Conservation (phyloP, 352 stramenopile species). For the Globisporangium rhizosaccharum region DNA sequence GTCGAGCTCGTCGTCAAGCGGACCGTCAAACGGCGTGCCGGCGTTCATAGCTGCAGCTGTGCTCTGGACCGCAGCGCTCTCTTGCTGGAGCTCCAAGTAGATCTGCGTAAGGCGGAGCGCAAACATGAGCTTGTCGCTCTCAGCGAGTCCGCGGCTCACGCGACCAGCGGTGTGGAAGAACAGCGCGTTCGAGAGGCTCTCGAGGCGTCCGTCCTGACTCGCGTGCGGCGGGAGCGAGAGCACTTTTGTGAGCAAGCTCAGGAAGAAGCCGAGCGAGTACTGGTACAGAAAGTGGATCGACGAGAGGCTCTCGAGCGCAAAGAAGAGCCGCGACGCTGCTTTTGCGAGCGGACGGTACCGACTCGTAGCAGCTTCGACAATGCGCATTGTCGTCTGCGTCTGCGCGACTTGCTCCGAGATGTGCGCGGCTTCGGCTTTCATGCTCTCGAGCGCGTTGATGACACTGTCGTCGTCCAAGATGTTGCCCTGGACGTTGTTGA, state of each 20-base stretch:
- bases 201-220: conserved; percentile 36
- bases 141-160: conserved; percentile 91
- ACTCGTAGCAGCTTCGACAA: conserved; percentile 88
- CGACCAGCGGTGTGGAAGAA: conserved; percentile 92
- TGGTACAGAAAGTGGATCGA: conserved; percentile 99
- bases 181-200: conserved; percentile 69
- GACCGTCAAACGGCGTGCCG: conserved; percentile 42
- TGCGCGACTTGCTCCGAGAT: conserved; percentile 91
- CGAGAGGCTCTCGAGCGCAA: conserved; percentile 90
- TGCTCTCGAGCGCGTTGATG: conserved; percentile 97
- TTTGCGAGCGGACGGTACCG: conserved; percentile 94
- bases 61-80: conserved; percentile 24
- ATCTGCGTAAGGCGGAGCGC: conserved; percentile 93
- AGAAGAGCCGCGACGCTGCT: conserved; percentile 87
- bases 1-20: conserved; percentile 69
- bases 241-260: conserved; percentile 93
- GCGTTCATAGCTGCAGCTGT: conserved; percentile 21
- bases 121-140: conserved; percentile 99
- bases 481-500: conserved; percentile 97
- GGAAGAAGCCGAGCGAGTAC: conserved; percentile 97
- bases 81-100: conserved; percentile 71
- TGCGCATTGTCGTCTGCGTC: conserved; percentile 77
- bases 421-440: conserved; percentile 97
- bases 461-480: conserved; percentile 99
- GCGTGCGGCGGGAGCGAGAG: conserved; percentile 39